Base-by-base conservation (phyloP, 768 basidiomycete genomes). In the Lentinula edodes region DNA sequence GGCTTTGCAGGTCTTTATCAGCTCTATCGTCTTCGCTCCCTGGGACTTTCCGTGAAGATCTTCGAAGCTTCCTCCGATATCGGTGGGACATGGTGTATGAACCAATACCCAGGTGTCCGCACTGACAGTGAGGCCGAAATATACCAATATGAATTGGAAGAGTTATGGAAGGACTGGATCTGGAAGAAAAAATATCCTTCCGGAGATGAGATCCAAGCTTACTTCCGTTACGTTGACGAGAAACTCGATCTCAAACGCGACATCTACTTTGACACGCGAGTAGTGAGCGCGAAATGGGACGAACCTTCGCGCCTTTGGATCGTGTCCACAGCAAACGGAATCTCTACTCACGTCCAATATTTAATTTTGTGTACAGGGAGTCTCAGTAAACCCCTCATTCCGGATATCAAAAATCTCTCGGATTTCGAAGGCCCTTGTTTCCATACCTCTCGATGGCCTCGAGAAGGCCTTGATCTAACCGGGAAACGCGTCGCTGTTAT, bases 41-140 rank as follows among this genome's bases (percentile, higher is more conserved):
- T 52, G 12, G 51, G 51, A 4, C 48, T 35, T n/a, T 41, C 34
- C 15, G 60, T 61, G 7, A 53, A 51, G 16, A 13, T 45, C 15
- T 51, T 61, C 41, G 50, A 61, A 46, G 67, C 70, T 0, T 69
- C 64, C 1, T 55, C 61, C 46, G 53, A 56, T 35, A 34, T 71
- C 6, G 70, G 70, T 8, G 70, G 69, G 0, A 66, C 65, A 2
- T 71, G 69, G 70, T 65, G 35, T 23, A 23, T n/a, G 50, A 71
- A 71, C 62, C 63, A 66, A 34, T 70, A 71, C 43, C 70, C 70
- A 3, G 70, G 70, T 34, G 67, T 66, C 5, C 70, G 69, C 10
- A 69, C 70, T 35, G 70, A 70, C 61, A 66, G 66, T 13, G 67
- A 66, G 10, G 67, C 60, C 34, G 64, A 48, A 36, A 64, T 70